Evolutionary conservation across 73 alveolate genomes (phyloP).

Genomic region (Symbiodinium natans): DNA sequence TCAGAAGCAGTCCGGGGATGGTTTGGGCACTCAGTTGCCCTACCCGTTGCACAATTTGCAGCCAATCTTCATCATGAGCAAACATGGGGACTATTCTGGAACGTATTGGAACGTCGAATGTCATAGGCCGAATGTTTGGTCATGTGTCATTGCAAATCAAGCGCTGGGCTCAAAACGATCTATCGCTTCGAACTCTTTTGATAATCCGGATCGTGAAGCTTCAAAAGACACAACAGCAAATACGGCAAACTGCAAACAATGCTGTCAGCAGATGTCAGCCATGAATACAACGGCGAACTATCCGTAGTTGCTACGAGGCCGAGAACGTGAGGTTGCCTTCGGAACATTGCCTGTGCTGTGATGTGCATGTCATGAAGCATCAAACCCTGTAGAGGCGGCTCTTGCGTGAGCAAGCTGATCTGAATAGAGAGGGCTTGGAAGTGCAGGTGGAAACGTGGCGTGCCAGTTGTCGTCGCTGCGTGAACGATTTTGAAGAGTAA

Average conservation of each 20-base stretch:
- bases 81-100: too few relatives aligned
- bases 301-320: constrained; percentile 83
- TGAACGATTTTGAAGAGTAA: not conserved
- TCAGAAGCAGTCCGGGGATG: constrained; percentile 92
- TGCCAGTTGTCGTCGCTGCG: not conserved
- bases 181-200: too few relatives aligned
- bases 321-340: not conserved
- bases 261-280: constrained; percentile 13
- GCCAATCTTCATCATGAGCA: too few relatives aligned
- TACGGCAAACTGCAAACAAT: too few relatives aligned
- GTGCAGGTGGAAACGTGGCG: constrained; percentile 7
- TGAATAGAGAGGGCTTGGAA: constrained; percentile 41
- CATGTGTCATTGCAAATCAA: too few relatives aligned
- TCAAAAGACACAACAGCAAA: too few relatives aligned
- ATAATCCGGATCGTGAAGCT: too few relatives aligned
- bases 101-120: too few relatives aligned
- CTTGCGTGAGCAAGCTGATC: constrained; percentile 68
- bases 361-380: too few relatives aligned
- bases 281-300: constrained; percentile 52
- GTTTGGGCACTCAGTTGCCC: not conserved
- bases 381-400: constrained; percentile 35
- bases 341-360: not conserved
- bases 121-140: too few relatives aligned
- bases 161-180: too few relatives aligned
- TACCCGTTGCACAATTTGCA: too few relatives aligned